Conservation (phyloP, 805 yeast genomes). For the Saturnispora mendoncae region DNA sequence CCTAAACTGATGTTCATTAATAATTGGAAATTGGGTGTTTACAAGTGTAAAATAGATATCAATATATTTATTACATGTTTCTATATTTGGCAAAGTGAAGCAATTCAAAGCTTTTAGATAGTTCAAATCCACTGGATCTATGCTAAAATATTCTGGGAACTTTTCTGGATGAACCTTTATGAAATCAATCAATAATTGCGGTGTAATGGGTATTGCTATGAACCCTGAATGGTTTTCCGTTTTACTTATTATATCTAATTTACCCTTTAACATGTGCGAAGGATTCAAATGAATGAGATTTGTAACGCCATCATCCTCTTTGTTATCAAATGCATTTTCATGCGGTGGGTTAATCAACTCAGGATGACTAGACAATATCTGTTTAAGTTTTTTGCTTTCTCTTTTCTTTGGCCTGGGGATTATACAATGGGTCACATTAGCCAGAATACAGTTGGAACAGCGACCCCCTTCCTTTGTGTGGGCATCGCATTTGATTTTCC, state of each 20-base stretch:
- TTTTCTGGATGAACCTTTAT: conserved; percentile 8
- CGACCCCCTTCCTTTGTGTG: conserved; percentile 38
- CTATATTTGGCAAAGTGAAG: conserved; percentile 54
- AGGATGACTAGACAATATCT: conserved; percentile 13
- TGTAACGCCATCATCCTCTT: background rate
- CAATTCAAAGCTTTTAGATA: conserved; percentile 40
- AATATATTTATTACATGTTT: conserved; percentile 51
- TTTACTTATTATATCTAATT: conserved; percentile 13
- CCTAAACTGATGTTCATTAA: conserved; percentile 57
- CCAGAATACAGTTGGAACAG: conserved; percentile 63
- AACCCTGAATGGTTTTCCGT: conserved; percentile 29
- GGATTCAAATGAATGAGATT: conserved; percentile 17
- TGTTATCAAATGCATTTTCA: background rate
- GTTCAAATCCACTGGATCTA: conserved; percentile 17
- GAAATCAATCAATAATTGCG: conserved; percentile 24
- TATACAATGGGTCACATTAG: conserved; percentile 55
- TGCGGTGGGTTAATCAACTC: background rate
- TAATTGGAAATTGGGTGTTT: conserved; percentile 62
- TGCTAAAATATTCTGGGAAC: conserved; percentile 9
- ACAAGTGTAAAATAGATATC: conserved; percentile 52
- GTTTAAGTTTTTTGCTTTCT: conserved; percentile 20
- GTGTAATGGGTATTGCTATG: conserved; percentile 25
- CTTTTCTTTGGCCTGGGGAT: conserved; percentile 42
- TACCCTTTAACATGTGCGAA: conserved; percentile 13
- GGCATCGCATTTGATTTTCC: conserved; percentile 78